Conservation (phyloP, 164 flowering plant species). For the Annona squamosa region DNA sequence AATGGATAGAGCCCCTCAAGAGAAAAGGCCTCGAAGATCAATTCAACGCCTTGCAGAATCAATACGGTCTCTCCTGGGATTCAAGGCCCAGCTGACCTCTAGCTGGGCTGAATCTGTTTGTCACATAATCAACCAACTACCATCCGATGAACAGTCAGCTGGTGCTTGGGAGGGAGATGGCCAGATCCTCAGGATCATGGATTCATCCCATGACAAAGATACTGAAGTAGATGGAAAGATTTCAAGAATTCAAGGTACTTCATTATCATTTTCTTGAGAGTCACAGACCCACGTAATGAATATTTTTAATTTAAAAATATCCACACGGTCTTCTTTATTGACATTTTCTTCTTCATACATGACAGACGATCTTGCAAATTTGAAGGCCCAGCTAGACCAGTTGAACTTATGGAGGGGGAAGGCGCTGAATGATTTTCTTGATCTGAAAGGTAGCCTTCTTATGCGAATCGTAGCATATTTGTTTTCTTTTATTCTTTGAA, state of each 20-base stretch:
- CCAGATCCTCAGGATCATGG: neutral
- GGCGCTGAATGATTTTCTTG: slow-evolving; percentile 39
- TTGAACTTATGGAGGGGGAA: slow-evolving; percentile 36
- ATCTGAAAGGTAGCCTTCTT: slow-evolving; percentile 39
- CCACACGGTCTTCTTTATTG: neutral
- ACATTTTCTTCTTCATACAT: neutral
- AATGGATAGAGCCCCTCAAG: slow-evolving; percentile 6
- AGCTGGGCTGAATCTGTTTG: slow-evolving; percentile 46
- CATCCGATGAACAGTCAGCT: slow-evolving; percentile 17
- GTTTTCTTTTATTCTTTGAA: neutral
- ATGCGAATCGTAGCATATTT: slow-evolving; percentile 1
- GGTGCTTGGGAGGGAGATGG: slow-evolving; percentile 1
- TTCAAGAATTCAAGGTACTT: slow-evolving; percentile 25
- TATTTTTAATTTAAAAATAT: neutral
- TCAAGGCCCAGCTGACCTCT: slow-evolving; percentile 34
- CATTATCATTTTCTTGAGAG: neutral
- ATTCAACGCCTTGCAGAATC: slow-evolving; percentile 31
- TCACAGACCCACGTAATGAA: neutral
- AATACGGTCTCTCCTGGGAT: slow-evolving; percentile 39
- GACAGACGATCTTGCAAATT: slow-evolving; percentile 35
- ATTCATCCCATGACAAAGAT: slow-evolving; percentile 13
- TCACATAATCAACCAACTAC: slow-evolving; percentile 28
- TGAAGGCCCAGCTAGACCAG: slow-evolving; percentile 21
- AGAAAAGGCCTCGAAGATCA: slow-evolving; percentile 23
- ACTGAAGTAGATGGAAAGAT: slow-evolving; percentile 6